Conservation (phyloP, 2,329 filamentous ascomycete genomes). For the Exserohilum turcica region DNA sequence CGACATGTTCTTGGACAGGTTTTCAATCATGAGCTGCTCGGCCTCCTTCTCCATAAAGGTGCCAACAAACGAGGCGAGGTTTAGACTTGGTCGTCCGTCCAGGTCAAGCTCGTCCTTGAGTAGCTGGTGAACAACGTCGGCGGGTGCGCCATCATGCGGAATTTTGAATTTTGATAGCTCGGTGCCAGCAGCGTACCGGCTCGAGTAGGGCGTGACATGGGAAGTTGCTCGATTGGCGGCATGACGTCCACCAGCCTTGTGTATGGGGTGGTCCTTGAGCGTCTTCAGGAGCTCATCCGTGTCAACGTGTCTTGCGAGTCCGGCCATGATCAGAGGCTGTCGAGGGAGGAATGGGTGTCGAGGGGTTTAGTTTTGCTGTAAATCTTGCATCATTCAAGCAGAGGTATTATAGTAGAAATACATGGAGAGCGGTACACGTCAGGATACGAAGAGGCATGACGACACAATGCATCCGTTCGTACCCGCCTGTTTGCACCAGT, state of each 20-base stretch:
- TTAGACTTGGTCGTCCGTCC: conserved; percentile 64
- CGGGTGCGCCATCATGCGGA: conserved; percentile 61
- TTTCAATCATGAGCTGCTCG: conserved; percentile 68
- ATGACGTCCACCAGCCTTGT: conserved; percentile 44
- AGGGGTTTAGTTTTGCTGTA: not conserved
- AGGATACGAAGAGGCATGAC: conserved; percentile 14
- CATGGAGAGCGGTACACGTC: conserved; percentile 2
- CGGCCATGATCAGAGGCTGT: conserved; percentile 48
- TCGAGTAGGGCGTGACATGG: conserved; percentile 63
- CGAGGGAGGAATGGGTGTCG: not conserved
- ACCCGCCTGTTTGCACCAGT: not conserved
- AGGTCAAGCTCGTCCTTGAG: conserved; percentile 51
- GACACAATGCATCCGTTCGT: conserved; percentile 12
- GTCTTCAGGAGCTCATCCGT: conserved; percentile 59
- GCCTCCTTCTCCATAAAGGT: conserved; percentile 74
- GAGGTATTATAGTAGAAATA: not conserved
- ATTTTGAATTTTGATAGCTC: conserved; percentile 66
- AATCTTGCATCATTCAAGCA: not conserved
- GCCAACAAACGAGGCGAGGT: conserved; percentile 70
- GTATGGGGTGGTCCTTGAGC: conserved; percentile 55
- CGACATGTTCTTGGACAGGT: conserved; percentile 73
- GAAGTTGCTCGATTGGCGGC: conserved; percentile 49
- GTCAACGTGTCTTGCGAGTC: conserved; percentile 58
- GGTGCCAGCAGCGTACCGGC: conserved; percentile 59
- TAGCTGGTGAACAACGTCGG: conserved; percentile 69